phyloP scores from a whole-genome alignment of 306 rosid species.

The Cucumis cinereus region DNA sequence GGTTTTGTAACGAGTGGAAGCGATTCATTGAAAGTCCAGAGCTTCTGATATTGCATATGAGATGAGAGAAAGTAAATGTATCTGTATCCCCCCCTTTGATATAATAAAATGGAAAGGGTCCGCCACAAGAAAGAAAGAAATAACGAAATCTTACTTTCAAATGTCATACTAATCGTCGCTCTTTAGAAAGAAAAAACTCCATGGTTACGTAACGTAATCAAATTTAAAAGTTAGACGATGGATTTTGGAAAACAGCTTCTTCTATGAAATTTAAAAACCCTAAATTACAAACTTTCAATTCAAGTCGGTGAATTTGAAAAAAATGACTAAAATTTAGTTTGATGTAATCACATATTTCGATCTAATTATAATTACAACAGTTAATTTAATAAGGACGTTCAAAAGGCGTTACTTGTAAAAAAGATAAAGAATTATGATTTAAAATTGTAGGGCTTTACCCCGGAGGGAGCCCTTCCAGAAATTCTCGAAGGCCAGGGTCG shows the following conservation, averaged over 20 bases:
- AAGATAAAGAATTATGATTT: too few relatives aligned
- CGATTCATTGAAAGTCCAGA: slow-evolving; percentile 62
- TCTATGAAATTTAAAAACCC: too few relatives aligned
- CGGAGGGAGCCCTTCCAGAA: slow-evolving; percentile 16
- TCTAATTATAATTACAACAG: too few relatives aligned
- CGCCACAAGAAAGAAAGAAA: not conserved
- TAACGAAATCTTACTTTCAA: not conserved
- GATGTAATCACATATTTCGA: too few relatives aligned
- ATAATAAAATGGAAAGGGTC: not conserved
- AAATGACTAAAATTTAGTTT: too few relatives aligned
- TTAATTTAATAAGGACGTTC: too few relatives aligned
- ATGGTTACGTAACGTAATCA: not conserved
- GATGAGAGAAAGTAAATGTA: slow-evolving; percentile 18
- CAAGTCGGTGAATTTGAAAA: too few relatives aligned
- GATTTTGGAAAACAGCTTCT: not conserved
- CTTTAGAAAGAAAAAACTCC: too few relatives aligned
- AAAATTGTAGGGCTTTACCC: slow-evolving; percentile 5
- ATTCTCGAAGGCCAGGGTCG: slow-evolving; percentile 11
- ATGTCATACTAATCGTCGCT: not conserved
- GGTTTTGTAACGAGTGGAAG: slow-evolving; percentile 86
- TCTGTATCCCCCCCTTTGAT: not conserved
- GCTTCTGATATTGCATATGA: slow-evolving; percentile 56
- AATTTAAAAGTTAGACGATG: not conserved
- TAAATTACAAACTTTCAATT: too few relatives aligned
- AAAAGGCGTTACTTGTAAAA: too few relatives aligned